Base-by-base conservation (phyloP, 2,329 filamentous ascomycete genomes). In the Xylogone sp. region DNA sequence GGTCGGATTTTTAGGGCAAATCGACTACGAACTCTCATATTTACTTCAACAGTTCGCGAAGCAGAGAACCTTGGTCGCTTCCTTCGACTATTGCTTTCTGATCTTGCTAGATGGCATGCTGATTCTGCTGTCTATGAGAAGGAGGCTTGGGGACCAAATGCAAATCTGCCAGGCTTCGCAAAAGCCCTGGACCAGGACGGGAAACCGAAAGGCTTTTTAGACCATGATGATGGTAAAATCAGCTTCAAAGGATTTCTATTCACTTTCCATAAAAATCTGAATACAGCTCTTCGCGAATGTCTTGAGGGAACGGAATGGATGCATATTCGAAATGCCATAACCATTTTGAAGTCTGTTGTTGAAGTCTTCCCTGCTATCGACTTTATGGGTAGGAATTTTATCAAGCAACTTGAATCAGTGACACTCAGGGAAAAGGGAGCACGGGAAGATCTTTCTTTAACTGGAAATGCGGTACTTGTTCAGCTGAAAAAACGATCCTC, bases 321-420 rank as follows among this genome's bases (percentile, higher is more conserved):
- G 87, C 92, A 97, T 68, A 96, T 97, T 65, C 86, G 93, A 50
- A 99, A 99, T 66, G 90, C 91, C 43, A 95, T 97, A 59, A 94
- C 88, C 52, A 79, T 97, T 3, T 76, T 99, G 53, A 95, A 94
- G 66, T 80, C 83, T 10, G 78, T 96, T 45, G 81, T 90, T 21
- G 84, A 90, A 47, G 80, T 84, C 62, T 99, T 96, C 76, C 95
- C 94, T 3, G 87, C 86, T 16, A 83, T 97, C 52, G 90, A 96
- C 64, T 94, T 90, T 68, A 93, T 96, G 78, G 94, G 90, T 29
- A 77, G 75, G 39, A 79, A 81, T 58, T 83, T 86, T 55, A 77
- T 80, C 27, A 74, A 79, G 31, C 78, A 88, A 59, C 75, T 89
- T 19, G 81, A 84, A 58, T 77, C 75, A n/a, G 84, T 92, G 51